phyloP scores from a whole-genome alignment of 805 yeast genomes.

The Starmerella bacillaris region DNA sequence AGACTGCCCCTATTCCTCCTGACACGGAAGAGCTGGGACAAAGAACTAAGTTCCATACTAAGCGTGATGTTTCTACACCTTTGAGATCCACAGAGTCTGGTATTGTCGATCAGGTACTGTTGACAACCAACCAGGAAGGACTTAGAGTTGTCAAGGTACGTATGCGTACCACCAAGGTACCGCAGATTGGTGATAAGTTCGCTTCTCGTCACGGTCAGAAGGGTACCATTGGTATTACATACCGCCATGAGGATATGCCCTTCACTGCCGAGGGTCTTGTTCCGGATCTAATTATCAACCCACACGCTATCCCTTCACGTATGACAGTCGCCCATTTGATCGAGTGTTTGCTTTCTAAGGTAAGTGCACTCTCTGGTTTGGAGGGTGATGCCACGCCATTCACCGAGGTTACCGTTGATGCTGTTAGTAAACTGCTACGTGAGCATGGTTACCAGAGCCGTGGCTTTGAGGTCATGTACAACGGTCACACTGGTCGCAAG shows the following conservation, averaged over 20 bases:
- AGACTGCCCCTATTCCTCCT: conserved; percentile 98
- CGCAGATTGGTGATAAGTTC: conserved; percentile 98
- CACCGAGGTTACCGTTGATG: conserved; percentile 96
- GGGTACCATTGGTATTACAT: conserved; percentile 99
- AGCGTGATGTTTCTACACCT: conserved; percentile 97
- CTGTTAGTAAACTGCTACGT: conserved; percentile 75
- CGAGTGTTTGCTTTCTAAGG: conserved; percentile 91
- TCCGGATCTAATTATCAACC: conserved; percentile 93
- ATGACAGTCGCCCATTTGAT: conserved; percentile 99
- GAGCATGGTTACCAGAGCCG: conserved; percentile 95
- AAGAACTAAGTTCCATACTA: conserved; percentile 94
- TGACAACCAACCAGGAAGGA: conserved; percentile 97
- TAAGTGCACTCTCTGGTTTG: conserved; percentile 80
- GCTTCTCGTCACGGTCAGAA: conserved; percentile 99
- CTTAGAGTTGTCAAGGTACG: conserved; percentile 92
- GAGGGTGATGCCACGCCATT: conserved; percentile 99
- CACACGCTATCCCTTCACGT: conserved; percentile 99
- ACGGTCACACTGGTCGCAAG: conserved; percentile 97
- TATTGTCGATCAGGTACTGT: conserved; percentile 90
- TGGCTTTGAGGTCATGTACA: conserved; percentile 97
- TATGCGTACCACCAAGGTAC: conserved; percentile 96
- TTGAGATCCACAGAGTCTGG: conserved; percentile 93
- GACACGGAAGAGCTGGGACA: conserved; percentile 98
- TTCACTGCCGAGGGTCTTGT: conserved; percentile 89
- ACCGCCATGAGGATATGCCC: conserved; percentile 98